Base-by-base conservation (phyloP, 495 filamentous ascomycete species). In the Penicillium daleae region DNA sequence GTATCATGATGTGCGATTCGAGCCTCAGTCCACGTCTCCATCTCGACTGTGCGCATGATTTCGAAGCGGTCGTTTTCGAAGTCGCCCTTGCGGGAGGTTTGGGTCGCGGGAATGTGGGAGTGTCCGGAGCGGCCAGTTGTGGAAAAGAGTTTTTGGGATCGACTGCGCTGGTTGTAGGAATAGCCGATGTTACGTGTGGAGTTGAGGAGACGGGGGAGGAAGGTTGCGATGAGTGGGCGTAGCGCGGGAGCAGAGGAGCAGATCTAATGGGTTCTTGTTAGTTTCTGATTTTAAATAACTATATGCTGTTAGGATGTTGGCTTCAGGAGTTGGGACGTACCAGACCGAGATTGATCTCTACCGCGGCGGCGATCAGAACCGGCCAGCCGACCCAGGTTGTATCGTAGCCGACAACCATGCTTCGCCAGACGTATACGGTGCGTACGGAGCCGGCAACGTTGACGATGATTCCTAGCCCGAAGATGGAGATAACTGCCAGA, bases 311-410 rank as follows among this genome's bases (percentile, higher is more conserved):
- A 39, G 6, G 63, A 61, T 56, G 24, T 21, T 40, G 31, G 8
- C 9, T 9, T 35, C 9, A n/a, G 24, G n/a, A n/a, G n/a, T n/a
- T n/a, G n/a, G n/a, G 0, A 71, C 83, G 63, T 82, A 89, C 86
- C 70, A 89, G 75, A 24, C 83, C 86, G 29, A 89, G 62, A 61
- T 84, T 83, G 17, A 89, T 80, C 64, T 89, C 87, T 3, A 89
- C 65, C 8, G 77, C 70, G 13, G 82, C 81, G 5, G 79, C 72
- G 15, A 88, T 75, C 71, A 85, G 82, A 2, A 83, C 70, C 1
- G 78, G 75, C 80, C 82, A 87, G 5, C 74, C 74, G 51, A 75
- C 60, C 86, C 86, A 89, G 27, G 82, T 83, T 19, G 71, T 60
- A 61, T 88, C 86, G 58, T 79, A 81, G 39, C 74, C 77, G 42